Percentiles rank a stretch among this genome's conserved stretches.
These are phyloP conservation scores for Mrakiaceae sp. DNA, from an alignment of 1,284 basidiomycete genomes.

Conservation along the genomic window DNA sequence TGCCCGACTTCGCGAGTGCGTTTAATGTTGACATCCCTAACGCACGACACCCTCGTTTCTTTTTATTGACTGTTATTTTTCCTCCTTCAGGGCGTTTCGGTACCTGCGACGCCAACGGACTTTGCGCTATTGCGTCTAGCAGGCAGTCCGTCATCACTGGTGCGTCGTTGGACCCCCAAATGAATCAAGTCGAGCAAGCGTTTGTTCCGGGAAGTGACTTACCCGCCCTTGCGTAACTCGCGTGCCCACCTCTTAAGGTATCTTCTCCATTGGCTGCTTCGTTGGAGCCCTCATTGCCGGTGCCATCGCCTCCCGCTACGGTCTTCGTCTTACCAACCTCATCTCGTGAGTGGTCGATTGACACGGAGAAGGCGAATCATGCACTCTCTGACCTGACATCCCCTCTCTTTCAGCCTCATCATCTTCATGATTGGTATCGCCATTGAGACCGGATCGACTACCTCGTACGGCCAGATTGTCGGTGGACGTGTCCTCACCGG, in stretches of 20 bases:
- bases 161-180: too few relatives aligned
- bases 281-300: constrained; percentile 32
- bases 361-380: neutral
- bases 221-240: too few relatives aligned
- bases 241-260: constrained; percentile 18
- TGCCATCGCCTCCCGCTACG: constrained; percentile 25
- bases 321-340: constrained; percentile 15
- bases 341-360: constrained; percentile 26
- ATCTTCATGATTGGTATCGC: constrained; percentile 36
- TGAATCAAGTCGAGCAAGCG: too few relatives aligned
- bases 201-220: too few relatives aligned
- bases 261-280: constrained; percentile 30
- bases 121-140: constrained; percentile 1
- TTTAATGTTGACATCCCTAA: too few relatives aligned
- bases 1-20: constrained; percentile 12
- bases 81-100: constrained; percentile 6
- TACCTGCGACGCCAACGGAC: neutral
- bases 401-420: constrained; percentile 20
- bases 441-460: constrained; percentile 28
- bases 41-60: too few relatives aligned
- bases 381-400: neutral
- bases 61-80: too few relatives aligned
- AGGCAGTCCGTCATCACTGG: constrained; percentile 9
- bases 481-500: constrained; percentile 35
- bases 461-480: constrained; percentile 31